phyloP scores from a whole-genome alignment of 2,329 filamentous ascomycete genomes.

The Conoideocrella luteorostrata region DNA sequence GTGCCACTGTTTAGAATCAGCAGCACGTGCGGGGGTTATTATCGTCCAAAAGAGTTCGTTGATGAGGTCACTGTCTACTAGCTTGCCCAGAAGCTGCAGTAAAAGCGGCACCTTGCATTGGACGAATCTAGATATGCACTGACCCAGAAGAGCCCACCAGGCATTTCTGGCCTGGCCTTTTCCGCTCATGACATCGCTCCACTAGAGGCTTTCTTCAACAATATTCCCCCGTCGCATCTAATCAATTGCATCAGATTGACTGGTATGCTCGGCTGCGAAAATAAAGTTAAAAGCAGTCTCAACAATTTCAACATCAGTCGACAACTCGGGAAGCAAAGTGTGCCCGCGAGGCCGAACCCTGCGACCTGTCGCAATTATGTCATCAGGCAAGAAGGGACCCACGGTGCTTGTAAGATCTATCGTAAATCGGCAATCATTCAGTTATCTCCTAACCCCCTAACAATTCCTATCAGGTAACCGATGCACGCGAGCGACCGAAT shows the following conservation, averaged over 20 bases:
- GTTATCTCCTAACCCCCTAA: slow-evolving; percentile 9
- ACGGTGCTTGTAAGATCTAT: slow-evolving; percentile 57
- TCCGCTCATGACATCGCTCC: too few relatives aligned
- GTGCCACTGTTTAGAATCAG: too few relatives aligned
- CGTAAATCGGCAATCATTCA: too few relatives aligned
- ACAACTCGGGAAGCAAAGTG: background rate
- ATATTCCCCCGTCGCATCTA: too few relatives aligned
- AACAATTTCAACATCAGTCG: too few relatives aligned
- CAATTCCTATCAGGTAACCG: slow-evolving; percentile 26
- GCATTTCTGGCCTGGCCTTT: too few relatives aligned
- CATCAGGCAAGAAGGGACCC: slow-evolving; percentile 48
- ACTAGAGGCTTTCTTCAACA: too few relatives aligned
- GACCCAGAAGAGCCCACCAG: too few relatives aligned
- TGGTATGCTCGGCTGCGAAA: too few relatives aligned
- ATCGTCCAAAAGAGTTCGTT: background rate
- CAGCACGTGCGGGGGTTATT: background rate
- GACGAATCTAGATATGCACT: too few relatives aligned
- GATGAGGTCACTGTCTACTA: slow-evolving; percentile 4
- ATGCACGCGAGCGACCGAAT: slow-evolving; percentile 29
- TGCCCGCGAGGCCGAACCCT: background rate
- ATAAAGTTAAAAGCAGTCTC: too few relatives aligned
- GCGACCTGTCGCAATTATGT: slow-evolving; percentile 23
- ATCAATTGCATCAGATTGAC: background rate
- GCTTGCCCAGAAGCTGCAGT: too few relatives aligned
- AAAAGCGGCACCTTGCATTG: background rate